Conservation (phyloP, 2,329 filamentous ascomycete genomes). For the Pseudogymnoascus sp. region DNA sequence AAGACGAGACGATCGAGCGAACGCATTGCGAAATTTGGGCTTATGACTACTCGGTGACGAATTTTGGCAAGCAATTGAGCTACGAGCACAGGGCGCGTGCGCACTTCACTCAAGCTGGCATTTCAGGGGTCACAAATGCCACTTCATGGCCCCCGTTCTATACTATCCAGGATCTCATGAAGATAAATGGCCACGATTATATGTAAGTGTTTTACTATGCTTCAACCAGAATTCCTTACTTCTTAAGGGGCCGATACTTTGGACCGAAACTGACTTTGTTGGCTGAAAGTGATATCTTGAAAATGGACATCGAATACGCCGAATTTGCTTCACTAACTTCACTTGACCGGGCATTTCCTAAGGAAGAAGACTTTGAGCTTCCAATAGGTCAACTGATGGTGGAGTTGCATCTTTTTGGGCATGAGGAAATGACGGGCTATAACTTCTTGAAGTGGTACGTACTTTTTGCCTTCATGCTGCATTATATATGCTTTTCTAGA, state of each 20-base stretch:
- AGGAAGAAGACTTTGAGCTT: conserved; percentile 11
- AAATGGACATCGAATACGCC: conserved; percentile 35
- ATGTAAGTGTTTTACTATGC: conserved; percentile 19
- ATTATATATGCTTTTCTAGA: neutral
- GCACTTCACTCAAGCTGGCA: conserved; percentile 30
- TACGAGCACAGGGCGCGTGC: conserved; percentile 17
- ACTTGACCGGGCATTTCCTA: conserved; percentile 21
- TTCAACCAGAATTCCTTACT: neutral
- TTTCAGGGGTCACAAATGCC: conserved; percentile 26
- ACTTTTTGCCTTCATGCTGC: neutral
- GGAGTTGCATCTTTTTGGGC: conserved; percentile 21
- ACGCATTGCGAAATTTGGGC: conserved; percentile 34
- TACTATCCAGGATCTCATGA: conserved; percentile 32
- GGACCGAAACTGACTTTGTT: conserved; percentile 4
- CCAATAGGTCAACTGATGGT: conserved; percentile 20
- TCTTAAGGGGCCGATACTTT: neutral
- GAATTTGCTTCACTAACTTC: conserved; percentile 30
- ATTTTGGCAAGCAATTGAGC: conserved; percentile 23
- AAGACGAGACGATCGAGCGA: conserved; percentile 33
- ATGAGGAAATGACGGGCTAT: conserved; percentile 15
- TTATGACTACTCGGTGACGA: conserved; percentile 33
- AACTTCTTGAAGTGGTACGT: conserved; percentile 22
- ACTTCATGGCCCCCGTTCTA: conserved; percentile 26
- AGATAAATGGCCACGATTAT: conserved; percentile 32
- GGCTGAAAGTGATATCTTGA: conserved; percentile 30